Evolutionary conservation across 192 early-diverging fungal genomes (phyloP).

Genomic region (Umbelopsis vinacea): DNA sequence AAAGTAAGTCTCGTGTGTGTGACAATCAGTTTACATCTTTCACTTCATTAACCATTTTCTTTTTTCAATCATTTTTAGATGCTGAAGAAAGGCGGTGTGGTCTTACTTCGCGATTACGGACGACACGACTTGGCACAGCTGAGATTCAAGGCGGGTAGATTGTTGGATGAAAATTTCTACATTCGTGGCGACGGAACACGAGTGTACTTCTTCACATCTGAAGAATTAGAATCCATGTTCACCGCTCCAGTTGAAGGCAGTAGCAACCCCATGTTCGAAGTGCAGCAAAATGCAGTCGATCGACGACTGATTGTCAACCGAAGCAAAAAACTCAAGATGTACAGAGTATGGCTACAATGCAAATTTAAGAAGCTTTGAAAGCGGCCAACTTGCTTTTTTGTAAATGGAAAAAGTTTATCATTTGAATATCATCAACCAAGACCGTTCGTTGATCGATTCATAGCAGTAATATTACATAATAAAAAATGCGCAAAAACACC

Average conservation of each 20-base stretch:
- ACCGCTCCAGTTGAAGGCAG: slow-evolving; percentile 48
- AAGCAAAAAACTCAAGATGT: slow-evolving; percentile 92
- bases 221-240: slow-evolving; percentile 40
- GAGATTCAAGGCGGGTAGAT: slow-evolving; percentile 89
- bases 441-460: neutral
- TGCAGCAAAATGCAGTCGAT: slow-evolving; percentile 93
- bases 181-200: slow-evolving; percentile 95
- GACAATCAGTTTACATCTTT: neutral
- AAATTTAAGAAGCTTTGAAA: slow-evolving; percentile 79
- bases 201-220: slow-evolving; percentile 90
- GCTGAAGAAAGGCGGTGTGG: slow-evolving; percentile 88
- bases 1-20: slow-evolving; percentile 48
- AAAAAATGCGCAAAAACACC: neutral
- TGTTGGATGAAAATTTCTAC: slow-evolving; percentile 95
- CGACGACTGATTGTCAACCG: slow-evolving; percentile 93
- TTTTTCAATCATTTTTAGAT: slow-evolving; percentile 37
- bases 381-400: neutral
- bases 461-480: slow-evolving; percentile 18
- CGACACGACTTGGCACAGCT: slow-evolving; percentile 98
- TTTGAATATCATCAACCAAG: slow-evolving; percentile 16
- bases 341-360: slow-evolving; percentile 95
- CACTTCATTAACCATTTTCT: neutral
- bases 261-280: slow-evolving; percentile 52
- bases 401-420: slow-evolving; percentile 3
- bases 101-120: slow-evolving; percentile 95